Base-by-base conservation (phyloP, 192 early-diverging fungal genomes). In the Phlyctochytrium arcticum region DNA sequence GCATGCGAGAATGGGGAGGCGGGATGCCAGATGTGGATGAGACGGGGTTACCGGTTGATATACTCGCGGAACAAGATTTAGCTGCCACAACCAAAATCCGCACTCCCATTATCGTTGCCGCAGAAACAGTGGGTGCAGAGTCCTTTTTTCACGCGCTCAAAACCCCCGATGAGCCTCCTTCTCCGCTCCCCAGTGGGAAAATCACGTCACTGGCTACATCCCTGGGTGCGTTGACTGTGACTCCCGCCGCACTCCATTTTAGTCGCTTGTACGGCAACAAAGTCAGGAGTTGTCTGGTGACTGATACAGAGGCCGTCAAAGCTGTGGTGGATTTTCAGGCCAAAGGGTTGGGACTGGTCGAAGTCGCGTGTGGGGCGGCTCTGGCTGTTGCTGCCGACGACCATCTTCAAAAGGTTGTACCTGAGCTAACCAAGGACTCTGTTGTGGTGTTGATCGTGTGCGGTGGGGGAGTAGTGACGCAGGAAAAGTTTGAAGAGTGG, bases 141-240 rank as follows among this genome's bases (percentile, higher is more conserved):
- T 69, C 71, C 0, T 70, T 49, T 9, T 29, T 34, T 21, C 36
- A 42, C 10, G 68, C 70, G 9, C 12, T 70, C 12, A 48, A 26
- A 2, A 32, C 4, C 0, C 48, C 48, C 26, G n/a, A 35, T 3
- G n/a, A n/a, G n/a, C n/a, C n/a, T n/a, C 23, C 35, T 30, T 36
- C 36, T 3, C 60, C 53, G 3, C 49, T 74, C 34, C 23, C 26
- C 26, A 49, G 71, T 12, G 26, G 6, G 7, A 57, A 15, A 2
- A 73, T 77, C 59, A 53, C 61, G 7, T 61, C 64, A 6, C 66
- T 77, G 36, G 75, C 75, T 12, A 77, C 69, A 44, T 67, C 71
- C 0, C 65, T 77, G 1, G 75, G 75, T 48, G 70, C 75, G 9
- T 37, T 32, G n/a, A 26, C 39, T 33, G 63, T 77, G 7, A 23